Base-by-base conservation (phyloP, 176 grass and related monocot species). In the Leersia perrieri region DNA sequence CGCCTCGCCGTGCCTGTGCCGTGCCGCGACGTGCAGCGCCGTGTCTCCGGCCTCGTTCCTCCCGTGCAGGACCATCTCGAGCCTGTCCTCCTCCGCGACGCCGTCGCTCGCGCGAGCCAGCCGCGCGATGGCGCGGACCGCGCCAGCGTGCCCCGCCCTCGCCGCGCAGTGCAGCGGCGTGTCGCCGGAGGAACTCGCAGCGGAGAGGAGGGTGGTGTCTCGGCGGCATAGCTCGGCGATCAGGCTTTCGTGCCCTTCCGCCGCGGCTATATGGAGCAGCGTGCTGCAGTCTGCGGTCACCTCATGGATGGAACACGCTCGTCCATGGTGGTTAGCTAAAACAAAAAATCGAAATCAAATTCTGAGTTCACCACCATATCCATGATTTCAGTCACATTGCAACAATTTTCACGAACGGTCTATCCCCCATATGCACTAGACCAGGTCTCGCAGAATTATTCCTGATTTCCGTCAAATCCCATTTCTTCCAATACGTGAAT, bases 91-190 rank as follows among this genome's bases (percentile, higher is more conserved):
- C 11, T 70, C 63, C 2, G 42, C 35, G 39, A n/a, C n/a, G n/a
- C n/a, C n/a, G n/a, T n/a, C n/a, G 45, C 5, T 34, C 0, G 30
- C 26, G 10, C 29, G 27, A 0, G 78, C 40, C 10, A 76, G 30
- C 36, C 15, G 16, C 16, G 74, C 11, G 23, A 92, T 14, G 8
- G 33, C 63, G 0, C 76, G 49, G 9, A 80, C 41, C 1, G 85
- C 58, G 16, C 30, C 15, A 0, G 42, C 58, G 33, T 75, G 69
- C 2, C 79, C 79, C 0, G 63, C 39, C 34, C 86, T 66, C 32
- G 83, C 87, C 1, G 83, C 87, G 26, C 15, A 26, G 40, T 89
- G 90, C 6, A 92, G 65, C 5, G 86, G 90, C 38, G 87, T 89
- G 72, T 92, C 90, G 30, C n/a, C 33, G 3, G 60, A 18, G 7